Conservation (phyloP, 2,329 filamentous ascomycete genomes). For the Chrysoporthe austroafricana region DNA sequence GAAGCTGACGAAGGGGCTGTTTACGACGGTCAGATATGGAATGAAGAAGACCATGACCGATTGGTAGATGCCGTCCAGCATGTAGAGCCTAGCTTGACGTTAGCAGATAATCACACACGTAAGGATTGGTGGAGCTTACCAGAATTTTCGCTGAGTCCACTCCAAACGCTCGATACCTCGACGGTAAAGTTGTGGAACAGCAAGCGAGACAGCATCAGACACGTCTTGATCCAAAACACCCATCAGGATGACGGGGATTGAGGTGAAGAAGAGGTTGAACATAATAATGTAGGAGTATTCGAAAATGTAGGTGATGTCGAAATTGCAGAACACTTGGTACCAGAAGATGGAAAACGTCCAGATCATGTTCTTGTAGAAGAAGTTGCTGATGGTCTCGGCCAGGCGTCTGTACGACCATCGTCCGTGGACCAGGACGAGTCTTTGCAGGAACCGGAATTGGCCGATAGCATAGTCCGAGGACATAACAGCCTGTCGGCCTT, state of each 20-base stretch:
- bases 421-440: conserved; percentile 86
- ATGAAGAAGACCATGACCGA: conserved; percentile 93
- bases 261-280: conserved; percentile 97
- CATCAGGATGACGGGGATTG: conserved; percentile 91
- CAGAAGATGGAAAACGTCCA: conserved; percentile 98
- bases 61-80: conserved; percentile 93
- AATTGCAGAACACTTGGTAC: conserved; percentile 95
- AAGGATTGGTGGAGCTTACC: conserved; percentile 60
- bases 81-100: conserved; percentile 71
- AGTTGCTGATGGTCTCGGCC: conserved; percentile 93
- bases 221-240: conserved; percentile 97
- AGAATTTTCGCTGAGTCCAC: conserved; percentile 96
- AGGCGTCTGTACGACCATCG: conserved; percentile 95
- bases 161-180: conserved; percentile 94
- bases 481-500: conserved; percentile 93
- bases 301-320: conserved; percentile 95
- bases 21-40: conserved; percentile 77
- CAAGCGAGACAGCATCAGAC: conserved; percentile 88
- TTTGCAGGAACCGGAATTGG: conserved; percentile 86
- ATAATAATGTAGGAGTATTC: conserved; percentile 97
- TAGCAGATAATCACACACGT: conserved; percentile 31
- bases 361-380: conserved; percentile 99
- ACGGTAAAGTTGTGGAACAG: conserved; percentile 93
- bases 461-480: conserved; percentile 95
- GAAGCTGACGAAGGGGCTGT: conserved; percentile 69